phyloP scores from a whole-genome alignment of 2,329 filamentous ascomycete genomes.

The Fragosphaeria purpurea region DNA sequence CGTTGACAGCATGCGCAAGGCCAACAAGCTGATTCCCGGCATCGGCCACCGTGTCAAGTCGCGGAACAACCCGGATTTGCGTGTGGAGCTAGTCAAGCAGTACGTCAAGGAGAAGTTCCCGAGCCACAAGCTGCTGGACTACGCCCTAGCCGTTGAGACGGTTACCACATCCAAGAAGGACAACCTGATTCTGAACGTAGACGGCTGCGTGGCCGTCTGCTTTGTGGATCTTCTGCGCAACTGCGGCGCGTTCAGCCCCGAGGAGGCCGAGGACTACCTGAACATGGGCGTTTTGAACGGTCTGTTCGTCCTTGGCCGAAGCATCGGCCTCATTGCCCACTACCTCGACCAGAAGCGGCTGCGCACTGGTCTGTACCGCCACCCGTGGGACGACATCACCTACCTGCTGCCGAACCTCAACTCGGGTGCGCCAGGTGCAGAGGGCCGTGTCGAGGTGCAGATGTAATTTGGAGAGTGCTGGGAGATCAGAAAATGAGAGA shows the following conservation, averaged over 20 bases:
- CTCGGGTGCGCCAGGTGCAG: slow-evolving; percentile 59
- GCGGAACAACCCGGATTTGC: slow-evolving; percentile 98
- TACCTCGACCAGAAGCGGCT: slow-evolving; percentile 99
- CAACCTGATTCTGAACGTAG: slow-evolving; percentile 98
- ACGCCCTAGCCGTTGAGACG: slow-evolving; percentile 92
- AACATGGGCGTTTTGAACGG: slow-evolving; percentile 99
- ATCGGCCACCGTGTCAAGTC: slow-evolving; percentile 99
- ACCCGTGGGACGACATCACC: slow-evolving; percentile 98
- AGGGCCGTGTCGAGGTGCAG: slow-evolving; percentile 84
- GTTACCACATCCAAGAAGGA: slow-evolving; percentile 99
- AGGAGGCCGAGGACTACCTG: slow-evolving; percentile 98
- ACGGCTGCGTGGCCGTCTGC: slow-evolving; percentile 96
- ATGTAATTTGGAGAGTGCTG: slow-evolving; percentile 35
- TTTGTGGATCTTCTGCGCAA: slow-evolving; percentile 97
- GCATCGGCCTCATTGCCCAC: slow-evolving; percentile 98
- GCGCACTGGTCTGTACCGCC: slow-evolving; percentile 94
- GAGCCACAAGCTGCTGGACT: slow-evolving; percentile 95
- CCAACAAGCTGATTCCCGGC: slow-evolving; percentile 99
- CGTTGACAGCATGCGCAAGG: slow-evolving; percentile 97
- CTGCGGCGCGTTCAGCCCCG: slow-evolving; percentile 89
- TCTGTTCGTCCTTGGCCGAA: slow-evolving; percentile 94
- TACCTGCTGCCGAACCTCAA: slow-evolving; percentile 80
- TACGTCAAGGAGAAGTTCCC: slow-evolving; percentile 97
- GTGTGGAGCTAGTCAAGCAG: slow-evolving; percentile 98
- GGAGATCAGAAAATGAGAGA: slow-evolving; percentile 9